Evolutionary conservation across 73 alveolate species (phyloP).

Genomic region (Paramecium biaurelia): DNA sequence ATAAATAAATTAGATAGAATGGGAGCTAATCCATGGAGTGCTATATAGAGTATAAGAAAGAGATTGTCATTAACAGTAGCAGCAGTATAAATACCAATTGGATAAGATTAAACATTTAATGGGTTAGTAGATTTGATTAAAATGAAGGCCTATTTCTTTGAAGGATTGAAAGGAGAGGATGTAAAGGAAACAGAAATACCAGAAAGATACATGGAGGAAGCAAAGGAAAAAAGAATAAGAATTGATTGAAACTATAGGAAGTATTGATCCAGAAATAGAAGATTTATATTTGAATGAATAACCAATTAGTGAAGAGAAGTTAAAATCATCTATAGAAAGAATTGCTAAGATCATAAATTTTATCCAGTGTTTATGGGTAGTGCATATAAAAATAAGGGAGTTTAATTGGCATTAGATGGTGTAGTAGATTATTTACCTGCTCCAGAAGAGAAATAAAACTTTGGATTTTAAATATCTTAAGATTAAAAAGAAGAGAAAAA

Average conservation of each 20-base stretch:
- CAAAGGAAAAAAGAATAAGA: slow-evolving; percentile 77
- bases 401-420: slow-evolving; percentile 80
- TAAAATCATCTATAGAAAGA: slow-evolving; percentile 76
- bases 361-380: slow-evolving; percentile 95
- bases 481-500: slow-evolving; percentile 64
- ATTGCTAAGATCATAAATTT: slow-evolving; percentile 76
- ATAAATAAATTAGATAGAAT: slow-evolving; percentile 95
- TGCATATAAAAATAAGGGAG: slow-evolving; percentile 94
- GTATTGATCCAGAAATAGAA: slow-evolving; percentile 79
- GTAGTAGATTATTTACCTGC: slow-evolving; percentile 85
- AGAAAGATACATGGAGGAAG: slow-evolving; percentile 65
- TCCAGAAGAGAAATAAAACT: slow-evolving; percentile 79
- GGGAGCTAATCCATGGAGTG: slow-evolving; percentile 93
- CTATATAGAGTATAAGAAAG: slow-evolving; percentile 68
- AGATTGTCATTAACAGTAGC: slow-evolving; percentile 81
- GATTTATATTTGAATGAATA: slow-evolving; percentile 74
- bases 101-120: slow-evolving; percentile 78
- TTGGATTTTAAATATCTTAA: slow-evolving; percentile 69
- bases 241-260: slow-evolving; percentile 72
- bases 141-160: slow-evolving; percentile 81
- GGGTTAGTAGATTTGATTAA: slow-evolving; percentile 82
- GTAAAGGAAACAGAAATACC: slow-evolving; percentile 76
- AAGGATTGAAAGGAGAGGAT: slow-evolving; percentile 79
- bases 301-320: slow-evolving; percentile 68
- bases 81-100: slow-evolving; percentile 80